Evolutionary conservation across 2,329 filamentous ascomycete species (phyloP).

Genomic region (Fusarium sororula): DNA sequence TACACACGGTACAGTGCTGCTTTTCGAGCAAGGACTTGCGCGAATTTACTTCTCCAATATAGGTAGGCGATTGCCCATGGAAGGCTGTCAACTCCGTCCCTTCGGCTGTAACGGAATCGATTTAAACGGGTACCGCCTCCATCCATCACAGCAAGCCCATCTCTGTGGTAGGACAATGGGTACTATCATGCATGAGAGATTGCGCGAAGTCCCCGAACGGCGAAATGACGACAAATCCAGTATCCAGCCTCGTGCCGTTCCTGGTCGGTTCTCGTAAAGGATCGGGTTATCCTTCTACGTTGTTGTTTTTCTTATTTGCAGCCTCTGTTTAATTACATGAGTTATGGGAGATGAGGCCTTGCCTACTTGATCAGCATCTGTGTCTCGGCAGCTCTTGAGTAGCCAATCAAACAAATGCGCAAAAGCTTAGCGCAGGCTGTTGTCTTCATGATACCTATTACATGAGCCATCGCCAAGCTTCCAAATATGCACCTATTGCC

Average conservation of each 20-base stretch:
- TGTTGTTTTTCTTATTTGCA: background rate
- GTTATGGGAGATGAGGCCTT: conserved; percentile 12
- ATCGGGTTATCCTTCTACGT: background rate
- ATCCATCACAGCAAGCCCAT: background rate
- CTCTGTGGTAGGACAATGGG: conserved; percentile 4
- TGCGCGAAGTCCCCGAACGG: conserved; percentile 5
- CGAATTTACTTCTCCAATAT: conserved; percentile 24
- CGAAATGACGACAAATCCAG: conserved; percentile 8
- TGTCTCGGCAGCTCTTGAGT: conserved; percentile 6
- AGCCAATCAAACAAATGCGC: conserved; percentile 13
- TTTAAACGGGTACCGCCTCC: background rate
- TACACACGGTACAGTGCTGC: conserved; percentile 4
- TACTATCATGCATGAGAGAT: conserved; percentile 23
- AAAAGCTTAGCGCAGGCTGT: conserved; percentile 13
- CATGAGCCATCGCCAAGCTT: background rate
- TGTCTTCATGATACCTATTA: background rate
- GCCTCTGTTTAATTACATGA: conserved; percentile 25
- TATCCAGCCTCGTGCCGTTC: conserved; percentile 3
- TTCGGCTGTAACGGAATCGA: conserved; percentile 13
- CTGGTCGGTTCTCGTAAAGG: background rate
- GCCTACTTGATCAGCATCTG: conserved; percentile 10
- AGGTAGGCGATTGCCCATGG: background rate
- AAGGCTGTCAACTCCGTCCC: background rate
- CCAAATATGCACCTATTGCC: background rate
- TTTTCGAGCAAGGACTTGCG: conserved; percentile 18